Conservation (phyloP, 805 yeast species). For the Hanseniaspora osmophila region DNA sequence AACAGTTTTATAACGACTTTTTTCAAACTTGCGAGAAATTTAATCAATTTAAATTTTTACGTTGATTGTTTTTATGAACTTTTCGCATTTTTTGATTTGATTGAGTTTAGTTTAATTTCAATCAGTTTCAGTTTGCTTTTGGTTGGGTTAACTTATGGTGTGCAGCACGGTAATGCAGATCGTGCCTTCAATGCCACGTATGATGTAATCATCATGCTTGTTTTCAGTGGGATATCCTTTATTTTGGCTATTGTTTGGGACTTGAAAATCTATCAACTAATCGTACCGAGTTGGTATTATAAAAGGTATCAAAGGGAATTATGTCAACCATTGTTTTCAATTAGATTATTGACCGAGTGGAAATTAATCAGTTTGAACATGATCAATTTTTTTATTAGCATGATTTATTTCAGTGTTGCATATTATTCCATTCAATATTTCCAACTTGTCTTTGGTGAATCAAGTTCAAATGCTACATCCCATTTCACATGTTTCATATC, state of each 20-base stretch:
- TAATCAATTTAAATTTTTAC: background rate
- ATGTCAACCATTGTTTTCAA: background rate
- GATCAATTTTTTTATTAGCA: background rate
- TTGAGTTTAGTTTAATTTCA: conserved; percentile 11
- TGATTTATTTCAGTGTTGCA: background rate
- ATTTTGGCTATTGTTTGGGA: conserved; percentile 35
- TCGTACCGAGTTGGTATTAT: conserved; percentile 3
- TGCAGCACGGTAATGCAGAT: conserved; percentile 48
- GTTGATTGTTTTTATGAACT: conserved; percentile 1
- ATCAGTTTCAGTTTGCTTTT: conserved; percentile 13
- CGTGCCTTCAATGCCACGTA: conserved; percentile 19
- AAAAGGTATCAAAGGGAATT: background rate
- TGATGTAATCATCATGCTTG: conserved; percentile 27
- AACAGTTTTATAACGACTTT: background rate
- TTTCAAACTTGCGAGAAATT: background rate
- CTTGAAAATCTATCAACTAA: conserved; percentile 9
- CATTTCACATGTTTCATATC: conserved; percentile 10
- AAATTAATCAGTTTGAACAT: background rate
- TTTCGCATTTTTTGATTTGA: conserved; percentile 11
- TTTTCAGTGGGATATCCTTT: conserved; percentile 29
- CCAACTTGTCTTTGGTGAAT: background rate
- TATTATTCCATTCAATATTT: conserved; percentile 2
- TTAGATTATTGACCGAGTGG: background rate
- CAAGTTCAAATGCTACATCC: conserved; percentile 9
- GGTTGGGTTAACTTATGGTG: conserved; percentile 27